These are phyloP conservation scores for Rutstroemia sp. DNA, from an alignment of 2,329 filamentous ascomycete genomes.

Conservation along the genomic window DNA sequence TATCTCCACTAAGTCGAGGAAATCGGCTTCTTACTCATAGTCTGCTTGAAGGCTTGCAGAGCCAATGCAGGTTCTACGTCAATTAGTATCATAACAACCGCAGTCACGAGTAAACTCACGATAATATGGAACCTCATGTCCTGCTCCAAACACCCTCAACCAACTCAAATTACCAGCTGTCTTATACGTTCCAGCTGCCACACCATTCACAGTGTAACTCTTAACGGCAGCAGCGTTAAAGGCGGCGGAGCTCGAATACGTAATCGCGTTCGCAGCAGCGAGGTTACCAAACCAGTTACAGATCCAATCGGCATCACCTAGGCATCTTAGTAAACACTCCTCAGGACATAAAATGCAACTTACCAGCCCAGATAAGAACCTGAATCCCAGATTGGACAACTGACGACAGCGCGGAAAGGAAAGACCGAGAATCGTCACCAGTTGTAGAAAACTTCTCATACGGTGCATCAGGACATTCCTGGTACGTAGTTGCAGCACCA, in stretches of 20 bases:
- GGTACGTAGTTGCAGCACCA: constrained; percentile 36
- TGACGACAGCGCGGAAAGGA: constrained; percentile 36
- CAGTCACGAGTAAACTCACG: not conserved
- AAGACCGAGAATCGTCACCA: constrained; percentile 38
- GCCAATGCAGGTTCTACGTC: constrained; percentile 35
- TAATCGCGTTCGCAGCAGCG: constrained; percentile 38
- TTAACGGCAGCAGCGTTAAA: constrained; percentile 34
- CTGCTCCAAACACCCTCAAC: constrained; percentile 40
- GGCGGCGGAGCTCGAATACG: constrained; percentile 33
- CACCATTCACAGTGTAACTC: constrained; percentile 42
- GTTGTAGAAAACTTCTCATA: constrained; percentile 34
- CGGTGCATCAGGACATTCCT: constrained; percentile 34
- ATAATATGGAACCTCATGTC: constrained; percentile 32
- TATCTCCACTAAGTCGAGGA: constrained; percentile 27
- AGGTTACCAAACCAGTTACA: constrained; percentile 51
- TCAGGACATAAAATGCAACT: not conserved
- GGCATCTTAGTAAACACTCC: not conserved
- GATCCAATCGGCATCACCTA: constrained; percentile 49
- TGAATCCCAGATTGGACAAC: constrained; percentile 42
- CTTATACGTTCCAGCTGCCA: constrained; percentile 43
- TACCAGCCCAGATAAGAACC: constrained; percentile 42
- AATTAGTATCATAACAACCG: not conserved
- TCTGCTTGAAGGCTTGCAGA: constrained; percentile 41
- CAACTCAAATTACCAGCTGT: constrained; percentile 41
- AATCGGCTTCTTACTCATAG: constrained; percentile 32